phyloP scores from a whole-genome alignment of 306 rosid genomes.

The Quercus glauca region DNA sequence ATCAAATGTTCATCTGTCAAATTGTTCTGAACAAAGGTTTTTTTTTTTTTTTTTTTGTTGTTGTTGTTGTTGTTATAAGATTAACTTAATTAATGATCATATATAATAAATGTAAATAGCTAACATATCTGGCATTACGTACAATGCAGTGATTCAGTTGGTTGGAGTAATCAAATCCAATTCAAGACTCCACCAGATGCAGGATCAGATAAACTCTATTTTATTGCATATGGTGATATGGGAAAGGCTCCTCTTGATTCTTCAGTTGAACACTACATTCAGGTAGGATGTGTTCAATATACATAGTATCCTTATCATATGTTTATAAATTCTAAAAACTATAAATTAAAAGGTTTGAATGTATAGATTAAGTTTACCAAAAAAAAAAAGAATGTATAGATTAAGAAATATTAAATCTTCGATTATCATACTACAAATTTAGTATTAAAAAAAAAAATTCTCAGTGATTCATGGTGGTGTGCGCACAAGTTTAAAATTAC shows the following conservation, averaged over 20 bases:
- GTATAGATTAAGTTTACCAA: too few relatives aligned
- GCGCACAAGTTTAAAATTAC: too few relatives aligned
- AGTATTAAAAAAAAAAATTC: too few relatives aligned
- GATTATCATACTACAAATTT: too few relatives aligned
- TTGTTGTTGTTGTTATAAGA: not conserved
- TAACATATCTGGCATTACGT: not conserved
- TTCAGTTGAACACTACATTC: constrained; percentile 83
- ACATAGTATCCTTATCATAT: too few relatives aligned
- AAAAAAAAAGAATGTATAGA: too few relatives aligned
- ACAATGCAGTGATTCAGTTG: constrained; percentile 51
- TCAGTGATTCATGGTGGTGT: too few relatives aligned
- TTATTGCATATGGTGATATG: constrained; percentile 81
- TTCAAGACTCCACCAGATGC: constrained; percentile 78
- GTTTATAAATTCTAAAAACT: too few relatives aligned
- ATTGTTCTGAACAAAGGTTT: not conserved
- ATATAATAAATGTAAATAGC: not conserved
- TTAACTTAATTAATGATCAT: not conserved
- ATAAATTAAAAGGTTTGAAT: too few relatives aligned
- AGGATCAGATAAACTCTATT: constrained; percentile 57
- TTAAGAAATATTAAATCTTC: too few relatives aligned
- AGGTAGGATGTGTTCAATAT: constrained; percentile 34
- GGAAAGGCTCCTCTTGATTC: constrained; percentile 85
- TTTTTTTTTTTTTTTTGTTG: not conserved
- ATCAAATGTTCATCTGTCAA: too few relatives aligned
- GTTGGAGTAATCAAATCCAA: constrained; percentile 65